These are phyloP conservation scores for Trichosporon sp. DNA, from an alignment of 1,284 basidiomycete genomes.

Conservation along the genomic window DNA sequence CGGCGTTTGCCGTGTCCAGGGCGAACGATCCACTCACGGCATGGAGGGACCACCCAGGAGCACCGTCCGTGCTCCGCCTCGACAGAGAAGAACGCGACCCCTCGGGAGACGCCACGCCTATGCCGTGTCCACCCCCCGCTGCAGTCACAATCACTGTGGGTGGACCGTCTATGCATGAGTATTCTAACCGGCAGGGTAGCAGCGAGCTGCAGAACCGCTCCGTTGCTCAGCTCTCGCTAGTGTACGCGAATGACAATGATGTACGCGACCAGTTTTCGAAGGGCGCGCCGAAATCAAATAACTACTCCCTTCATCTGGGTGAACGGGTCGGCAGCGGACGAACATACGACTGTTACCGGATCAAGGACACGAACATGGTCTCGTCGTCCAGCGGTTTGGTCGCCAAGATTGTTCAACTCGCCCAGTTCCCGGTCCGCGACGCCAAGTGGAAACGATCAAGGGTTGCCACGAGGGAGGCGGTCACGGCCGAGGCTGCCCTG, in stretches of 20 bases:
- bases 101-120: background rate
- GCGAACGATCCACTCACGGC: background rate
- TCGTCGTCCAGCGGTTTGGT: background rate
- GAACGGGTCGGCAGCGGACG: background rate
- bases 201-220: background rate
- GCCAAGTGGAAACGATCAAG: conserved; percentile 13
- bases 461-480: background rate
- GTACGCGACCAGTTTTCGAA: background rate
- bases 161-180: background rate
- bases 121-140: background rate
- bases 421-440: conserved; percentile 9
- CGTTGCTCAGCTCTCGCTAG: conserved; percentile 16
- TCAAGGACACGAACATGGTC: conserved; percentile 2
- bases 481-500: conserved; percentile 21
- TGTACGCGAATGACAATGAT: background rate
- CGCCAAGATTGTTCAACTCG: conserved; percentile 17
- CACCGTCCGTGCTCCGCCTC: background rate
- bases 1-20: conserved; percentile 16
- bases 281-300: background rate
- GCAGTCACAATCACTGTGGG: background rate
- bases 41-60: background rate
- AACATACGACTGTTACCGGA: conserved; percentile 8
- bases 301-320: conserved; percentile 14
- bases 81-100: background rate
- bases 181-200: background rate